Percentiles rank a stretch among this genome's conserved stretches.
phyloP scores from a whole-genome alignment of 2,329 filamentous ascomycete genomes.

The Aspergillus hortae region DNA sequence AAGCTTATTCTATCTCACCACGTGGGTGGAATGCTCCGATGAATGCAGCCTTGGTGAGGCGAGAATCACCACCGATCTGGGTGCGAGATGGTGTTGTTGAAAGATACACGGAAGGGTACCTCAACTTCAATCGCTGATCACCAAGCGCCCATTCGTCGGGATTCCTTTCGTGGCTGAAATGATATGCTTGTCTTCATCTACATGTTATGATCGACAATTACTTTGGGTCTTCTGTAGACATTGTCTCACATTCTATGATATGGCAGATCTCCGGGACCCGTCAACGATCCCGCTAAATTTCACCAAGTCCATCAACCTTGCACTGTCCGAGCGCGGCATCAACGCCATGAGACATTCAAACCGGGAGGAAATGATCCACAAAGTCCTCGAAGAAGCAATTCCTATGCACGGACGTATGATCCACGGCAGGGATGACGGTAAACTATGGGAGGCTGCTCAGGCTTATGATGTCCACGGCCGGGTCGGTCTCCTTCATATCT shows the following conservation, averaged over 20 bases:
- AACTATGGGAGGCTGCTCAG: constrained; percentile 74
- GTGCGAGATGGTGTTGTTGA: too few relatives aligned
- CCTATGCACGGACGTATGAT: constrained; percentile 98
- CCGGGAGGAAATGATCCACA: constrained; percentile 64
- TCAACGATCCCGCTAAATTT: constrained; percentile 86
- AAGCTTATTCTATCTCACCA: too few relatives aligned
- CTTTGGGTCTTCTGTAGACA: background rate
- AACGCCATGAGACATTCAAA: constrained; percentile 74
- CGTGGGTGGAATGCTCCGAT: too few relatives aligned
- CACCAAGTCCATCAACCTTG: constrained; percentile 97
- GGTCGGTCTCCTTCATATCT: constrained; percentile 49
- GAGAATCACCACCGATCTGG: too few relatives aligned
- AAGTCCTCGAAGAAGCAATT: constrained; percentile 73
- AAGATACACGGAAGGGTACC: too few relatives aligned
- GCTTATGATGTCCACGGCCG: constrained; percentile 85
- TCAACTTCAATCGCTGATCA: too few relatives aligned
- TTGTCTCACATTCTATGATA: constrained; percentile 8
- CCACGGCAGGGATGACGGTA: constrained; percentile 66
- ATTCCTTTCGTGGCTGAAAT: too few relatives aligned
- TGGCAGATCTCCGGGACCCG: constrained; percentile 76
- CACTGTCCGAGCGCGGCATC: constrained; percentile 89
- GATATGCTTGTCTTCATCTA: background rate
- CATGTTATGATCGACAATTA: background rate
- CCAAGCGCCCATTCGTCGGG: too few relatives aligned
- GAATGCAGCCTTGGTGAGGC: too few relatives aligned